These are phyloP conservation scores for Oryza meyeriana DNA, from an alignment of 176 grass and related monocot species.

Conservation along the genomic window DNA sequence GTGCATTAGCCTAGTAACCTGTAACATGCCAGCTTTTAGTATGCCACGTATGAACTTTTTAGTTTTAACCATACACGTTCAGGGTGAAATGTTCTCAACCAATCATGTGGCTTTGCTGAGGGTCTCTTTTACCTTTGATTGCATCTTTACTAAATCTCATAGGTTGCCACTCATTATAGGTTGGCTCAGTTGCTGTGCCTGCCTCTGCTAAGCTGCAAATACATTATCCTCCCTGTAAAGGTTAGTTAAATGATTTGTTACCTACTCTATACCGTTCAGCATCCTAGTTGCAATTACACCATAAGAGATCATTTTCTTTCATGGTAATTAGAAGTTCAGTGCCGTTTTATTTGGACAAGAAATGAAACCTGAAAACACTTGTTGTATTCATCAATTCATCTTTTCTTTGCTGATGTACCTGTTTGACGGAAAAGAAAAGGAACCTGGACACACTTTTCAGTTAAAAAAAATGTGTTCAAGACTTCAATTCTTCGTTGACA, in stretches of 20 bases:
- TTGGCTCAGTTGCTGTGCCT: background rate
- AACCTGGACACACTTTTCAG: no score
- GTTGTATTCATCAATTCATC: no score
- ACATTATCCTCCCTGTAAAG: background rate
- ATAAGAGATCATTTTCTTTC: background rate
- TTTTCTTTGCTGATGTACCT: no score
- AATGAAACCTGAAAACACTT: background rate
- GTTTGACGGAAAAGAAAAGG: no score
- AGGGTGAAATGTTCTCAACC: slow-evolving; percentile 9
- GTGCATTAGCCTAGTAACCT: background rate
- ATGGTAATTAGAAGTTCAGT: background rate
- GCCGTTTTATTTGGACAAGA: background rate
- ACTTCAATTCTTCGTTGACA: background rate
- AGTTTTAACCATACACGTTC: background rate
- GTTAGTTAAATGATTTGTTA: slow-evolving; percentile 13
- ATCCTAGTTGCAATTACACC: background rate
- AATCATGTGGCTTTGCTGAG: slow-evolving; percentile 13
- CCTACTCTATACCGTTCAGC: background rate
- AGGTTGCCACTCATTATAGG: slow-evolving; percentile 21
- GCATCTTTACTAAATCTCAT: slow-evolving; percentile 10
- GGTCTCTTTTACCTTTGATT: background rate
- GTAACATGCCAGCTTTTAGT: background rate
- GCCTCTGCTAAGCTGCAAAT: background rate
- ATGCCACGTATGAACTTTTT: background rate
- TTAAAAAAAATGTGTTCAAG: no score